phyloP scores from a whole-genome alignment of 768 basidiomycete genomes.

The Termitomyces sp. region DNA sequence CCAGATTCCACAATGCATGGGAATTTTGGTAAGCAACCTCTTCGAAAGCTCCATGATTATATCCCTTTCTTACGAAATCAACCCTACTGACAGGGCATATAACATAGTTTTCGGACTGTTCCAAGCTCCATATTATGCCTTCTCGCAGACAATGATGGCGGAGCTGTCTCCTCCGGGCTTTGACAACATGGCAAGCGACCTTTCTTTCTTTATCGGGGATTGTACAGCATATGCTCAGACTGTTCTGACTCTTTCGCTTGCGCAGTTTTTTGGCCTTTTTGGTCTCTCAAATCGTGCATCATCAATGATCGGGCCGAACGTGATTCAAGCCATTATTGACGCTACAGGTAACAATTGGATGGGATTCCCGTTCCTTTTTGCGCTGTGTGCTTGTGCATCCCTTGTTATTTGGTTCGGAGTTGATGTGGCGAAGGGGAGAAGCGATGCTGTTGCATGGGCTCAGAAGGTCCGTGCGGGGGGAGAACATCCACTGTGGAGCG shows the following conservation, averaged over 20 bases:
- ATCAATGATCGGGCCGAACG: slow-evolving; percentile 85
- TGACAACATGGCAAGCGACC: slow-evolving; percentile 56
- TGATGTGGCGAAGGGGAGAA: slow-evolving; percentile 57
- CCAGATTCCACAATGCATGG: slow-evolving; percentile 74
- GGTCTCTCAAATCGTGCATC: slow-evolving; percentile 81
- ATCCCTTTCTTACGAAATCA: not conserved
- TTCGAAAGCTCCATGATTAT: not conserved
- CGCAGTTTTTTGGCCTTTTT: slow-evolving; percentile 82
- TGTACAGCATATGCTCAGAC: not conserved
- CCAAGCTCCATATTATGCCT: slow-evolving; percentile 86
- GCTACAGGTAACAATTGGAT: slow-evolving; percentile 70
- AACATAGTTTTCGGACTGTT: slow-evolving; percentile 77
- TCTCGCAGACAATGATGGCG: slow-evolving; percentile 85
- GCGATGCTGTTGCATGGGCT: slow-evolving; percentile 59
- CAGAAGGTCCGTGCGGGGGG: slow-evolving; percentile 16
- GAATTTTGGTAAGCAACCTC: slow-evolving; percentile 66
- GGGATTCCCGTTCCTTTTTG: slow-evolving; percentile 83
- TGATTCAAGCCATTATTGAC: slow-evolving; percentile 80
- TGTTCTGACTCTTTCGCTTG: not conserved
- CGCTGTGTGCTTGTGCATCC: slow-evolving; percentile 59
- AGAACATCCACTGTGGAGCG: not conserved
- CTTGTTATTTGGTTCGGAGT: slow-evolving; percentile 75
- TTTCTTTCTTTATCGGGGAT: not conserved
- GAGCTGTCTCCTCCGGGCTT: slow-evolving; percentile 85
- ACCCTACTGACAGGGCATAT: slow-evolving; percentile 51